Conservation (phyloP, 768 basidiomycete genomes). For the Boletus reticuloceps region DNA sequence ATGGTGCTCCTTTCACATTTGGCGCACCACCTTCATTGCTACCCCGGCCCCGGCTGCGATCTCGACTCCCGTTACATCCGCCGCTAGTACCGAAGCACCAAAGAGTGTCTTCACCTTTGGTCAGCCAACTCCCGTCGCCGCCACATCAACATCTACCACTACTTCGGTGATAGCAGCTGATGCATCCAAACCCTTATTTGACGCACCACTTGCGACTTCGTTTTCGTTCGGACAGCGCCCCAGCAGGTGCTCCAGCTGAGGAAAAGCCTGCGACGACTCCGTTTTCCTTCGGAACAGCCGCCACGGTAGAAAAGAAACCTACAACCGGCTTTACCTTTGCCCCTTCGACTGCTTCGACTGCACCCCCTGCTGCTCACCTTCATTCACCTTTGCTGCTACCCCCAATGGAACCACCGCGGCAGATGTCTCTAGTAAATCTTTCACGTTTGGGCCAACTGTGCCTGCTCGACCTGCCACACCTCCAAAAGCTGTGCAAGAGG, state of each 20-base stretch:
- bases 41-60: not conserved
- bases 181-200: slow-evolving; percentile 43
- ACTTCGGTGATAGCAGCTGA: slow-evolving; percentile 23
- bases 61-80: slow-evolving; percentile 10
- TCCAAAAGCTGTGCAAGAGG: slow-evolving; percentile 63
- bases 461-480: slow-evolving; percentile 57
- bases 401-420: slow-evolving; percentile 33
- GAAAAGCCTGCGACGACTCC: slow-evolving; percentile 20
- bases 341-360: slow-evolving; percentile 33
- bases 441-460: slow-evolving; percentile 48
- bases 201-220: slow-evolving; percentile 23
- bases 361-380: slow-evolving; percentile 30
- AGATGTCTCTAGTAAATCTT: slow-evolving; percentile 50
- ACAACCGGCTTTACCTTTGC: slow-evolving; percentile 44
- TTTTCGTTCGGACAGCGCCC: slow-evolving; percentile 46
- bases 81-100: slow-evolving; percentile 25
- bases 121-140: slow-evolving; percentile 9
- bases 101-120: slow-evolving; percentile 36
- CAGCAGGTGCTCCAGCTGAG: slow-evolving; percentile 18
- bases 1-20: slow-evolving; percentile 25
- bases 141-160: slow-evolving; percentile 8
- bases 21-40: slow-evolving; percentile 18
- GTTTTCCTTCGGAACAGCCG: slow-evolving; percentile 33
- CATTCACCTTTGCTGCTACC: slow-evolving; percentile 50
- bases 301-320: slow-evolving; percentile 36